Base-by-base conservation (phyloP, 2,329 filamentous ascomycete genomes). In the Aureobasidium melanogenum region DNA sequence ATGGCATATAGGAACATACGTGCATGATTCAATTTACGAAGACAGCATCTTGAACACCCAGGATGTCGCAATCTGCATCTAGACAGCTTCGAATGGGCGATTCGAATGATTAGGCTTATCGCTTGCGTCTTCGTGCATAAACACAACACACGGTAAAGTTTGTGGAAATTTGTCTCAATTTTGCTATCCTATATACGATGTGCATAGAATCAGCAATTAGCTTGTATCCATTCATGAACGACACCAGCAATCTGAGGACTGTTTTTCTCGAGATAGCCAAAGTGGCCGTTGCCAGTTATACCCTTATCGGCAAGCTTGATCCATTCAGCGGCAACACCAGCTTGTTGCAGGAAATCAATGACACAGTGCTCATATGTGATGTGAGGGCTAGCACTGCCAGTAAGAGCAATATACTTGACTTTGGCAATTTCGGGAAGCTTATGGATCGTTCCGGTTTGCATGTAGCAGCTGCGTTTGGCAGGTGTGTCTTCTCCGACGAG, bases 261-360 rank as follows among this genome's bases (percentile, higher is more conserved):
- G 65, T 84, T 83, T 65, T 71, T 74, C 70, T 84, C 81, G 24
- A 84, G 67, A 51, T 81, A 81, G 70, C 79, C 74, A 61, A 84
- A 75, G 66, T 84, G 82, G 0, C 80, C 82, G 62, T 85, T 85
- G 0, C 82, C 82, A 24, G 69, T 66, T 1, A 84, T 76, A 0
- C 74, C 74, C 1, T 71, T 60, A 0, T 78, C 68, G 0, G 72
- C 75, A 46, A 85, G 72, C 56, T 74, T 70, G 32, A 81, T 65
- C 71, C 76, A 77, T 2, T 79, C 72, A 1, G 76, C 73, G 0
- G 66, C 62, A 1, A 80, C 75, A 0, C 82, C 82, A 2, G 77
- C 80, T 66, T 85, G 82, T 60, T 69, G 65, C 66, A 86, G 67
- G 67, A 80, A 85, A 10, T 69, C 63, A 2, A 80, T 76, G 0